Conservation (phyloP, 2,329 filamentous ascomycete species). For the Stachybotrys chartarum region DNA sequence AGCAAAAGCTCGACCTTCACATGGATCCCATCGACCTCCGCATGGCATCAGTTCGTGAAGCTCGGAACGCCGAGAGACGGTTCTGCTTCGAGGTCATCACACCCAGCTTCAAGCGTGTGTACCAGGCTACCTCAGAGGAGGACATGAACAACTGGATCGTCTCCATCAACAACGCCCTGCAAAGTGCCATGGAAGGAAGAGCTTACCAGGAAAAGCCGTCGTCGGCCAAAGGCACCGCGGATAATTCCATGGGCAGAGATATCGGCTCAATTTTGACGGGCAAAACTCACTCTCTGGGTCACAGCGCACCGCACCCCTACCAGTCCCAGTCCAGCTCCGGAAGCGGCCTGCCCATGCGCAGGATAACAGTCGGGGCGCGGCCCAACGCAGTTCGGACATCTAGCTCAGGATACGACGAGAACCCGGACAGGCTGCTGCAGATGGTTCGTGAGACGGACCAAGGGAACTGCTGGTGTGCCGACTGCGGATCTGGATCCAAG, state of each 20-base stretch:
- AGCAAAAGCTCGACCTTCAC: constrained; percentile 90
- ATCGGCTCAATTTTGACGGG: constrained; percentile 91
- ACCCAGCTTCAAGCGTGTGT: constrained; percentile 89
- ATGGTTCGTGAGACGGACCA: constrained; percentile 84
- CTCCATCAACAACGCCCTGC: constrained; percentile 93
- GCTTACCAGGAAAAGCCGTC: constrained; percentile 49
- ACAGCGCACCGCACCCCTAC: constrained; percentile 41
- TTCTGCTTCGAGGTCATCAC: constrained; percentile 99
- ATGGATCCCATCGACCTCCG: constrained; percentile 97
- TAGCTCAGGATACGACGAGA: constrained; percentile 71
- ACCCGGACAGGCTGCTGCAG: constrained; percentile 78
- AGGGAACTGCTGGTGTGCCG: constrained; percentile 88
- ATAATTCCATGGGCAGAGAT: constrained; percentile 65
- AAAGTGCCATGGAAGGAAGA: constrained; percentile 87
- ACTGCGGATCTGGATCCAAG: constrained; percentile 85
- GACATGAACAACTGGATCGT: constrained; percentile 97
- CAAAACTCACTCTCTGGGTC: constrained; percentile 69
- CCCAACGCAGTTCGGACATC: constrained; percentile 63
- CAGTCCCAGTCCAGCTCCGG: constrained; percentile 34
- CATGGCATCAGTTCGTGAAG: constrained; percentile 94
- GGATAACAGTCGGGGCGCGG: constrained; percentile 86
- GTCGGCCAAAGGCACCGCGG: constrained; percentile 27
- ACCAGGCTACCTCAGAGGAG: constrained; percentile 95
- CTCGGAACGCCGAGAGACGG: constrained; percentile 84
- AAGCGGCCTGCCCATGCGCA: constrained; percentile 60